phyloP scores from a whole-genome alignment of 345 rosid genomes.

The Brassica nigra region DNA sequence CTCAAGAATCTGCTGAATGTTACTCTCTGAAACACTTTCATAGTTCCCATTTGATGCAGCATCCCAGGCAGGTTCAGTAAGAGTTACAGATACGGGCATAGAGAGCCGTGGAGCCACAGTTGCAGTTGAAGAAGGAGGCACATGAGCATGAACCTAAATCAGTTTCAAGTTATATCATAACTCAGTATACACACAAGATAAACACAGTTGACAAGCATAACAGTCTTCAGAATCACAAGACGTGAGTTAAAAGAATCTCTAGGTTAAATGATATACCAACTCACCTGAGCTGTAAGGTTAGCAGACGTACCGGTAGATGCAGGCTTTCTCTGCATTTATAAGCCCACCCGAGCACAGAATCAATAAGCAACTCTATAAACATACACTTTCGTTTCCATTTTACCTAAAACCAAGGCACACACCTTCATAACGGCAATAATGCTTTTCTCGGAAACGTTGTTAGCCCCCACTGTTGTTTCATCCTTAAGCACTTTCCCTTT shows the following conservation, averaged over 20 bases:
- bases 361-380: constrained; percentile 13
- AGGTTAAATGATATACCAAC: not conserved
- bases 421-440: constrained; percentile 81
- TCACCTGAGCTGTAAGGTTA: constrained; percentile 52
- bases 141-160: too few species aligned
- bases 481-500: constrained; percentile 76
- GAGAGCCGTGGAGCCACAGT: too few species aligned
- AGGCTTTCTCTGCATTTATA: constrained; percentile 51
- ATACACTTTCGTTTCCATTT: not conserved
- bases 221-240: too few species aligned
- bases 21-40: not conserved
- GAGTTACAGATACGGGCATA: too few species aligned
- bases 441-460: constrained; percentile 65
- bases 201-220: too few species aligned
- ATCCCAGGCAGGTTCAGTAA: too few species aligned
- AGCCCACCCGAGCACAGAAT: not conserved
- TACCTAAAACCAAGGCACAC: constrained; percentile 2
- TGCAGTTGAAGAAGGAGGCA: too few species aligned
- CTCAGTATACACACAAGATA: too few species aligned
- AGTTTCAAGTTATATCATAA: too few species aligned
- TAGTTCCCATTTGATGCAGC: not conserved
- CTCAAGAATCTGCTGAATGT: not conserved
- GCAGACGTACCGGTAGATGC: constrained; percentile 53
- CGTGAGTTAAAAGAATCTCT: too few species aligned
- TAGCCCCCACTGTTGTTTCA: constrained; percentile 63